Percentiles rank a stretch among this genome's conserved stretches.
Evolutionary conservation across 2,329 filamentous ascomycete genomes (phyloP).

Genomic region (Trichoderma aggressivum): DNA sequence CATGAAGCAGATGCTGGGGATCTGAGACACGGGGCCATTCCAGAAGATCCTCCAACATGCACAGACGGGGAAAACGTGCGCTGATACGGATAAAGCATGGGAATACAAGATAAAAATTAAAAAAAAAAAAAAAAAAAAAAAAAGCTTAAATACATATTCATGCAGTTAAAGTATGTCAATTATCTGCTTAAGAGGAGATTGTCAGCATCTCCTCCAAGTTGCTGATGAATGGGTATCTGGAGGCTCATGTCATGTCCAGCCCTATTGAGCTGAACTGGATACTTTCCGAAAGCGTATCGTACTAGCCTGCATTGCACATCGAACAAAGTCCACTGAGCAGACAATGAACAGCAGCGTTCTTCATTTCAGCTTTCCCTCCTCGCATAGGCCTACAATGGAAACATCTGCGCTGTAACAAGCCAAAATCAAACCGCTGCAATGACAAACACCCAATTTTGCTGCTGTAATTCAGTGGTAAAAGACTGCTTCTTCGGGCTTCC

Average conservation of each 20-base stretch:
- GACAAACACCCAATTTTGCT: neutral
- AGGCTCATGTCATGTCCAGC: neutral
- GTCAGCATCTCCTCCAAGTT: neutral
- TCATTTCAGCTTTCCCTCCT: neutral
- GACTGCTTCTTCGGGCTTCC: neutral
- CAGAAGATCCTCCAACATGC: neutral
- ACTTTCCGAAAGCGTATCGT: neutral
- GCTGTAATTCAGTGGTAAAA: neutral
- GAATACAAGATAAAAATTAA: neutral
- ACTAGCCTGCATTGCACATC: accelerated
- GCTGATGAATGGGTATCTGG: neutral
- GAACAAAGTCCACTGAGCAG: neutral
- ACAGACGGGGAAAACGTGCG: neutral
- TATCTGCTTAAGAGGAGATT: neutral
- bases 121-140: neutral
- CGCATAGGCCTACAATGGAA: neutral
- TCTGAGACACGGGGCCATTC: slow-evolving; percentile 7
- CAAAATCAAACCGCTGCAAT: neutral
- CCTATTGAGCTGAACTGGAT: neutral
- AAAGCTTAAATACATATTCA: neutral
- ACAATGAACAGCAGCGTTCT: neutral
- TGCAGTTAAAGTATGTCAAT: neutral
- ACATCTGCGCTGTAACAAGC: neutral
- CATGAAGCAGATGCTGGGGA: neutral
- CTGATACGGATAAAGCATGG: neutral